phyloP scores from a whole-genome alignment of 345 rosid species.

The Hypericum perforatum region DNA sequence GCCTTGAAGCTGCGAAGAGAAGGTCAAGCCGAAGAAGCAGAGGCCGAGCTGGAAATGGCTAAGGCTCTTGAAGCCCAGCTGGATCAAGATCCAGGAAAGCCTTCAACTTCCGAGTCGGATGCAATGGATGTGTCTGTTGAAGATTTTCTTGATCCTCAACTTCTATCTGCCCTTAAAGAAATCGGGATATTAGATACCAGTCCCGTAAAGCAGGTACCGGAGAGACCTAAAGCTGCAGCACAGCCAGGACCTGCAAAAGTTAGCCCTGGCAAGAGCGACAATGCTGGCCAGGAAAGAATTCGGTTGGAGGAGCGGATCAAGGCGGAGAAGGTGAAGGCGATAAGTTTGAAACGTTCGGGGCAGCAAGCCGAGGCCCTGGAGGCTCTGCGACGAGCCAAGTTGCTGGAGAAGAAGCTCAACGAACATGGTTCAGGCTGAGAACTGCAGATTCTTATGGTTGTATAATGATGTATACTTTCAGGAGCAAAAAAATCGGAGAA shows the following conservation, averaged over 20 bases:
- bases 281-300: slow-evolving; percentile 38
- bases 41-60: slow-evolving; percentile 82
- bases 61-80: slow-evolving; percentile 78
- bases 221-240: slow-evolving; percentile 66
- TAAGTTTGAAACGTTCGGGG: slow-evolving; percentile 66
- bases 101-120: slow-evolving; percentile 15
- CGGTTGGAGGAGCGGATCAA: slow-evolving; percentile 65
- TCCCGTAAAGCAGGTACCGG: slow-evolving; percentile 31
- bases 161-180: slow-evolving; percentile 64
- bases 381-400: slow-evolving; percentile 68
- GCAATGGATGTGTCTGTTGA: slow-evolving; percentile 49
- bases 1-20: slow-evolving; percentile 11
- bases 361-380: slow-evolving; percentile 88
- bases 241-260: slow-evolving; percentile 22
- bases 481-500: neutral
- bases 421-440: slow-evolving; percentile 28
- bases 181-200: slow-evolving; percentile 50
- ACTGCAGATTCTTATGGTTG: slow-evolving; percentile 5
- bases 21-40: slow-evolving; percentile 76
- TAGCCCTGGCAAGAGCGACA: slow-evolving; percentile 21
- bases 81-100: slow-evolving; percentile 43
- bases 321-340: slow-evolving; percentile 70
- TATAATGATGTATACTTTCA: neutral
- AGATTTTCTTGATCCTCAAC: slow-evolving; percentile 92
- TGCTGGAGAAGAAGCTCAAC: slow-evolving; percentile 61